Evolutionary conservation across 139 green algal species (phyloP), one percentile per base, ranked within the genome.

Genomic region (Closterium sp.): DNA sequence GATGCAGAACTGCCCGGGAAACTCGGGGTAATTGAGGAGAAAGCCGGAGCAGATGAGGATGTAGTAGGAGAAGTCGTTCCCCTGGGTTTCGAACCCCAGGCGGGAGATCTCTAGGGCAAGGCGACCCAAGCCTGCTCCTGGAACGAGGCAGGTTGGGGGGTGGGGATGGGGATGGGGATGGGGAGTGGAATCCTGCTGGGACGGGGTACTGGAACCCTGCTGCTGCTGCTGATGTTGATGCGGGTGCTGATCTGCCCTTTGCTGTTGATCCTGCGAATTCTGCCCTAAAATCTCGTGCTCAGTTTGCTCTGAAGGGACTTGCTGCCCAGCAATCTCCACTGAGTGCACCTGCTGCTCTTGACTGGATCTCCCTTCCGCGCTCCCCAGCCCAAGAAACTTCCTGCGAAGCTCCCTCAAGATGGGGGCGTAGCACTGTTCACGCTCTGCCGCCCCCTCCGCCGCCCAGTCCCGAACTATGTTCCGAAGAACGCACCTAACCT

Each of bases 11-110:
- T 97, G 90, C 28, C 95, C 55, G 0, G 34, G 28, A 1, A 83
- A 33, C 1, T 92, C 25, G 3, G 88, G 64, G 34, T 38, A 66
- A 38, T 99, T 99, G 35, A 99, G 94, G 21, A 99, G 94, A 94
- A 98, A 99, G 81, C 94, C 95, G 4, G 96, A 97, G 30, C 96
- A 90, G 16, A 99, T 94, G 83, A 99, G 96, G 97, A 99, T 99
- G 96, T 96, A 99, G 95, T 98, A 99, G 55, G 91, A 96, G 95
- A 98, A 98, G 96, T 99, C 98, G 90, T 99, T 99, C 81, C 98
- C 98, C 92, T 96, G 93, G 64, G 32, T 93, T 16, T 85, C 55
- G 21, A 93, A 95, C 12, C 91, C 94, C 90, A 87, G 88, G 10
- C 84, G 84, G 23, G 94, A 94, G 88, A 95, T 93, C 66, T 96